A percentile compares a stretch with the other conserved stretches of the same genome.
Evolutionary conservation across 2,329 filamentous ascomycete species (phyloP).

Genomic region (Claviceps humidiphila): DNA sequence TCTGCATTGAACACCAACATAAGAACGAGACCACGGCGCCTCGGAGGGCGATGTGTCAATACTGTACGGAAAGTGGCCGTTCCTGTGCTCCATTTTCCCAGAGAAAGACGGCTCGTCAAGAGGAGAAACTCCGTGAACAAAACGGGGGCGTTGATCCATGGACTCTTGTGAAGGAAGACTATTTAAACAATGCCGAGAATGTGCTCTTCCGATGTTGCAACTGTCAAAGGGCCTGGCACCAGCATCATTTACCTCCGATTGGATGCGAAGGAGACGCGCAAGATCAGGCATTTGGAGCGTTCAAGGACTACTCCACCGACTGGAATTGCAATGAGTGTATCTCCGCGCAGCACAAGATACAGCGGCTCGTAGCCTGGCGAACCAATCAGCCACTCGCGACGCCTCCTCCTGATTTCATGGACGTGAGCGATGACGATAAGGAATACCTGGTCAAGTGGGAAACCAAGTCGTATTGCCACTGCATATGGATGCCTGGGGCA

Average conservation of each 20-base stretch:
- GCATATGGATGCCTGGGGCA: constrained; percentile 73
- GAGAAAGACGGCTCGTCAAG: constrained; percentile 61
- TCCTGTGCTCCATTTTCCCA: constrained; percentile 65
- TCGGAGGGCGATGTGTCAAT: constrained; percentile 56
- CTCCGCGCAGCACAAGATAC: constrained; percentile 51
- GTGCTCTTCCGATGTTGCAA: constrained; percentile 70
- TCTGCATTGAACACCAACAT: constrained; percentile 57
- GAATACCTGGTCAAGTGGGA: constrained; percentile 92
- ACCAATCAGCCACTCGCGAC: constrained; percentile 31
- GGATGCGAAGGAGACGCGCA: constrained; percentile 19
- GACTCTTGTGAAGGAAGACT: constrained; percentile 42
- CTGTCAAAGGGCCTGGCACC: constrained; percentile 73
- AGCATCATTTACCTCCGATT: constrained; percentile 59
- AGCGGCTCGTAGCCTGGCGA: constrained; percentile 79
- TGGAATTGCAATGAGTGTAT: constrained; percentile 76
- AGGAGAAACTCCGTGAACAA: constrained; percentile 68
- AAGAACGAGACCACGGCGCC: constrained; percentile 61
- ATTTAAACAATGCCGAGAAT: constrained; percentile 63
- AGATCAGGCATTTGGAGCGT: constrained; percentile 33
- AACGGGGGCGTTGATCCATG: constrained; percentile 71
- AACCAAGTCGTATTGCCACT: constrained; percentile 64
- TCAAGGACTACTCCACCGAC: constrained; percentile 57
- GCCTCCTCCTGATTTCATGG: constrained; percentile 20
- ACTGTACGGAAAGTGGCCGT: constrained; percentile 49
- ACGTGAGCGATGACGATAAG: constrained; percentile 51